Conservation (phyloP, 2,329 filamentous ascomycete genomes). For the Lachnum nothofagi region DNA sequence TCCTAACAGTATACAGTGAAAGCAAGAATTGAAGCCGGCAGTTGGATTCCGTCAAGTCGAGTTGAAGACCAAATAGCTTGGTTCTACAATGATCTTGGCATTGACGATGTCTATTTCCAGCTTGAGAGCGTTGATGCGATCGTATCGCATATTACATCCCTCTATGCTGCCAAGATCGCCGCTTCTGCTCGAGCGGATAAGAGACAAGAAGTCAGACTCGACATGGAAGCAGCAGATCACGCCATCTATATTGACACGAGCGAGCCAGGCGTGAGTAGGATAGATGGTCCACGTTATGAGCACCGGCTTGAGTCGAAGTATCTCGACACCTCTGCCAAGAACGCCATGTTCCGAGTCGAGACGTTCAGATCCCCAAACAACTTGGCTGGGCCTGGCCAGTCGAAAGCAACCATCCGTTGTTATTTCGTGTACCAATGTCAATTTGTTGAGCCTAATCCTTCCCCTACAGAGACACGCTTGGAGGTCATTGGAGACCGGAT, state of each 20-base stretch:
- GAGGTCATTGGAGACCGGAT: conserved; percentile 88
- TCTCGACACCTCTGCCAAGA: conserved; percentile 68
- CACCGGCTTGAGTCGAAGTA: conserved; percentile 93
- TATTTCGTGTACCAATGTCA: conserved; percentile 98
- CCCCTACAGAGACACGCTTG: conserved; percentile 75
- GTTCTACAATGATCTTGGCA: conserved; percentile 97
- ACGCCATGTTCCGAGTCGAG: conserved; percentile 81
- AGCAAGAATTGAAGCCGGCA: conserved; percentile 66
- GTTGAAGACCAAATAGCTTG: conserved; percentile 82
- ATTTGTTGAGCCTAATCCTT: conserved; percentile 72
- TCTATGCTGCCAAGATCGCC: conserved; percentile 95
- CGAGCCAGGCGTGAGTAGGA: conserved; percentile 72
- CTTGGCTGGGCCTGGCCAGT: conserved; percentile 59
- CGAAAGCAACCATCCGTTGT: conserved; percentile 82
- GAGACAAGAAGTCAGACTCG: conserved; percentile 85
- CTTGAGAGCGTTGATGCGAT: conserved; percentile 83
- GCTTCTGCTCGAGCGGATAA: conserved; percentile 91
- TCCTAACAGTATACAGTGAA: conserved; percentile 37
- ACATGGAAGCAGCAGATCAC: conserved; percentile 91
- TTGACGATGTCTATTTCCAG: conserved; percentile 97
- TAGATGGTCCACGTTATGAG: conserved; percentile 84
- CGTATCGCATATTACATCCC: conserved; percentile 87
- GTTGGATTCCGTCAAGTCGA: conserved; percentile 80
- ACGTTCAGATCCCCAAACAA: conserved; percentile 89
- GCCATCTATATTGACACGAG: conserved; percentile 99